Percentiles rank a stretch among this genome's conserved stretches.
Evolutionary conservation across 768 basidiomycete genomes (phyloP).

Genomic region (Tulasnella calospora): DNA sequence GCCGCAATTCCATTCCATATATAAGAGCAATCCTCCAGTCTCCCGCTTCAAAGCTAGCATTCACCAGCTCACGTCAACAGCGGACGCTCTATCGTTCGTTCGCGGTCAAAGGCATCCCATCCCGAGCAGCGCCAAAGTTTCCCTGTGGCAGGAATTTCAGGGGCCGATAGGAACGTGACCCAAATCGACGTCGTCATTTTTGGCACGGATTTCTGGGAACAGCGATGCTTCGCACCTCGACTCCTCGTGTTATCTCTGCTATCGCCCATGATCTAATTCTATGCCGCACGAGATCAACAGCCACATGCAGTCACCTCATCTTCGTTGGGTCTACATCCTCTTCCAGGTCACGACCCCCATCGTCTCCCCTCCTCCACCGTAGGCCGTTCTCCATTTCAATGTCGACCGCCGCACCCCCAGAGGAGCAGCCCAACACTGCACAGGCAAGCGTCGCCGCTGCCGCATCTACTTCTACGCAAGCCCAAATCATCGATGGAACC

Average conservation of each 20-base stretch:
- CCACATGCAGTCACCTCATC: background rate
- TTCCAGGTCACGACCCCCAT: background rate
- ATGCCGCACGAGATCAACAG: constrained; percentile 4
- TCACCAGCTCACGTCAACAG: background rate
- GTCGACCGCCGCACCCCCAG: constrained; percentile 18
- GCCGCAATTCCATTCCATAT: background rate
- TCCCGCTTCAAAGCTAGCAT: background rate
- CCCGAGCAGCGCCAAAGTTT: background rate
- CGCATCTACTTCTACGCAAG: background rate
- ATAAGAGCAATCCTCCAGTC: background rate
- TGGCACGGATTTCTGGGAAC: background rate
- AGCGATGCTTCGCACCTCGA: constrained; percentile 4
- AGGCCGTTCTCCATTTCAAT: constrained; percentile 12
- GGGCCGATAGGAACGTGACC: background rate
- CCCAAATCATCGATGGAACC: constrained; percentile 69
- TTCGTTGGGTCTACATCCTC: background rate
- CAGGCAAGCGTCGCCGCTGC: background rate
- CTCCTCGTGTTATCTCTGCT: constrained; percentile 1
- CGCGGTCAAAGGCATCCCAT: background rate
- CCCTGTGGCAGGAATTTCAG: background rate
- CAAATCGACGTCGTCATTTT: background rate
- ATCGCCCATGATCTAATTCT: constrained; percentile 8
- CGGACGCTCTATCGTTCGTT: background rate
- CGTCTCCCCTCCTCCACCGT: background rate
- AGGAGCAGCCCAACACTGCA: constrained; percentile 2